These are phyloP conservation scores for Psilocybe tampanensis DNA, from an alignment of 768 basidiomycete genomes.

Conservation along the genomic window DNA sequence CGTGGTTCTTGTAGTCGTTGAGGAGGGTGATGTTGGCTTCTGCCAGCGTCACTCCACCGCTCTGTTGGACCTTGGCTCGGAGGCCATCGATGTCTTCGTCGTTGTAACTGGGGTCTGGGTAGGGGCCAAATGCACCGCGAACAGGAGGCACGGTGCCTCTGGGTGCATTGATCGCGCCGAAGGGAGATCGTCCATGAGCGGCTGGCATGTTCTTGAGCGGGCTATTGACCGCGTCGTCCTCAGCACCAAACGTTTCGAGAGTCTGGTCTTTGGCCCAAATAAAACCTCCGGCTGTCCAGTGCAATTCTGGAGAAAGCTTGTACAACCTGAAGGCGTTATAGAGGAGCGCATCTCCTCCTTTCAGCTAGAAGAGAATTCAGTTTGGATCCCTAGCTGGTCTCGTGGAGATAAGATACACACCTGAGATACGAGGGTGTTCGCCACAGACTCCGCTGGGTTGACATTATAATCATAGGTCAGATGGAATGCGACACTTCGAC, in stretches of 20 bases:
- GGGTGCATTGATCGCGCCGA: conserved; percentile 28
- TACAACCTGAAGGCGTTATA: conserved; percentile 79
- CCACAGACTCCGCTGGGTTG: conserved; percentile 68
- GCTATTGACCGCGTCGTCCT: conserved; percentile 23
- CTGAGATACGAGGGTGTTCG: conserved; percentile 69
- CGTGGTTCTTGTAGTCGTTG: conserved; percentile 48
- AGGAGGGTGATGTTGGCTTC: conserved; percentile 66
- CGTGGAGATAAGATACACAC: conserved; percentile 43
- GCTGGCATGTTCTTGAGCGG: conserved; percentile 34
- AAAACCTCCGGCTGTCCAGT: conserved; percentile 83
- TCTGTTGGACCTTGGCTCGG: conserved; percentile 60
- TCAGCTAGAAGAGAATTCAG: conserved; percentile 47
- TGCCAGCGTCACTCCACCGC: conserved; percentile 64
- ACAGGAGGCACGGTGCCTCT: conserved; percentile 35
- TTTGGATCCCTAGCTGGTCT: background rate
- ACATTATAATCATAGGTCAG: conserved; percentile 68
- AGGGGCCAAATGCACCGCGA: conserved; percentile 48
- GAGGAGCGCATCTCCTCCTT: conserved; percentile 74
- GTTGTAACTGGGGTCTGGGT: conserved; percentile 32
- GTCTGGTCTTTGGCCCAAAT: conserved; percentile 77
- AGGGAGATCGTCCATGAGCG: conserved; percentile 39
- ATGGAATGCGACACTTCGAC: conserved; percentile 74
- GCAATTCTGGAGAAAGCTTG: conserved; percentile 73
- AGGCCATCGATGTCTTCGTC: conserved; percentile 40
- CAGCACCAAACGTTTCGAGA: conserved; percentile 61